Base-by-base conservation (phyloP, 2,329 filamentous ascomycete species). In the Arthroderma sp. region DNA sequence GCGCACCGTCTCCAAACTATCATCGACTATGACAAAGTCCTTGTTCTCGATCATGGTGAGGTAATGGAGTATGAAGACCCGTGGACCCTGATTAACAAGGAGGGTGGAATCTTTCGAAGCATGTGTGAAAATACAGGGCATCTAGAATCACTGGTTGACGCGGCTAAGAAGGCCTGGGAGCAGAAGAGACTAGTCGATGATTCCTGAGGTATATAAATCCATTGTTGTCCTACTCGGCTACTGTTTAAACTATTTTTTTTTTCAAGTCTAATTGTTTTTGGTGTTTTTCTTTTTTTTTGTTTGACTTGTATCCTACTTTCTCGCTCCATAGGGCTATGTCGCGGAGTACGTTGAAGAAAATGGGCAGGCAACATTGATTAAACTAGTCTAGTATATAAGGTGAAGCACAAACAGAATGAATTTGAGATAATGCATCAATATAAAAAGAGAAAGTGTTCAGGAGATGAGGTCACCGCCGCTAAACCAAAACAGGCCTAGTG, bases 21-120 rank as follows among this genome's bases (percentile, higher is more conserved):
- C 63, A 88, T 91, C 29, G 91, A 98, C 61, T 98, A 96, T 58
- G 91, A 98, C 68, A 94, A 94, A 69, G 89, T 98, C 9, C 70
- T 98, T 10, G 88, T 98, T 8, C 71, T 98, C 4, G 91, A 98
- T 58, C 86, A 88, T 61, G 91, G 91, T 6, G 67, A 76, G 48
- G 82, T 96, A 15, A 75, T 91, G 4, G 89, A 98, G 66, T 98
- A 78, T 59, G 91, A 80, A n/a, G 83, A 94, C 57, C 91, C 91
- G 0, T 87, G 82, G 68, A 80, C 86, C 53, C 69, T 98, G 42
- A 74, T 94, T 51, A 75, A 73, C 58, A 81, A 80, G 55, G 70
- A 83, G 46, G 77, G 75, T 2, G 82, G 86, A 3, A 65, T 72
- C 6, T 83, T 84, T 62, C 69, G 69, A 45, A 68, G 72, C 41